Conservation (phyloP, 2,329 filamentous ascomycete genomes). For the Decorospora gaudefroyi region DNA sequence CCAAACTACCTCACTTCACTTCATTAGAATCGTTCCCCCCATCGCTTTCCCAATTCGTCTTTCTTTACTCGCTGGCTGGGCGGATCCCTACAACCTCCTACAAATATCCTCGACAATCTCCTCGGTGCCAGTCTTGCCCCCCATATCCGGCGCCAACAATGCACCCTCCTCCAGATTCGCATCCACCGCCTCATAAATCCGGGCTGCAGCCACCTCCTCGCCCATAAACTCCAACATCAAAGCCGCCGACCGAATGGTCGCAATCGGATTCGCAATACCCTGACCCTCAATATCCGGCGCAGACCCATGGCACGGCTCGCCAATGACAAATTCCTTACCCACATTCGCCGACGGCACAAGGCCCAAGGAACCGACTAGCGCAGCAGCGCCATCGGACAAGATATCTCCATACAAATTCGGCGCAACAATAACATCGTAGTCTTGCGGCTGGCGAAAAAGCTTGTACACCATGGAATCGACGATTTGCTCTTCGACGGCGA, state of each 20-base stretch:
- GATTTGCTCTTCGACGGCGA: conserved; percentile 92
- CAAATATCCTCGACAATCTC: conserved; percentile 88
- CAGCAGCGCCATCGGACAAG: conserved; percentile 90
- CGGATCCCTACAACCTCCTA: conserved; percentile 67
- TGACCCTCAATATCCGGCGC: conserved; percentile 94
- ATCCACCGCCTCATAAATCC: conserved; percentile 91
- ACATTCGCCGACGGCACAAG: conserved; percentile 96
- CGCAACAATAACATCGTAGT: conserved; percentile 97
- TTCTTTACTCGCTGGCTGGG: background rate
- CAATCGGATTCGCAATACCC: conserved; percentile 94
- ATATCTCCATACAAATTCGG: conserved; percentile 98
- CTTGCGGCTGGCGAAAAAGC: conserved; percentile 91
- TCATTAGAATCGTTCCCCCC: no score
- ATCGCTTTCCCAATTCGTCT: no score
- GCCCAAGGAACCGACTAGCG: conserved; percentile 87
- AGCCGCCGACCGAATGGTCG: conserved; percentile 85
- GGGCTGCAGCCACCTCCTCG: conserved; percentile 81
- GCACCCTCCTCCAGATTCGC: conserved; percentile 82
- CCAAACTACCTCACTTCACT: background rate
- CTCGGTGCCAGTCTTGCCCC: conserved; percentile 81
- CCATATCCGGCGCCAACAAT: conserved; percentile 85
- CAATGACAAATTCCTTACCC: conserved; percentile 90
- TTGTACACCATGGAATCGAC: conserved; percentile 99
- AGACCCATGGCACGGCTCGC: conserved; percentile 95
- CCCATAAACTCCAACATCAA: conserved; percentile 97